These are phyloP conservation scores for Monosiga brevicollis DNA, from an alignment of 78 protist species.

Conservation along the genomic window DNA sequence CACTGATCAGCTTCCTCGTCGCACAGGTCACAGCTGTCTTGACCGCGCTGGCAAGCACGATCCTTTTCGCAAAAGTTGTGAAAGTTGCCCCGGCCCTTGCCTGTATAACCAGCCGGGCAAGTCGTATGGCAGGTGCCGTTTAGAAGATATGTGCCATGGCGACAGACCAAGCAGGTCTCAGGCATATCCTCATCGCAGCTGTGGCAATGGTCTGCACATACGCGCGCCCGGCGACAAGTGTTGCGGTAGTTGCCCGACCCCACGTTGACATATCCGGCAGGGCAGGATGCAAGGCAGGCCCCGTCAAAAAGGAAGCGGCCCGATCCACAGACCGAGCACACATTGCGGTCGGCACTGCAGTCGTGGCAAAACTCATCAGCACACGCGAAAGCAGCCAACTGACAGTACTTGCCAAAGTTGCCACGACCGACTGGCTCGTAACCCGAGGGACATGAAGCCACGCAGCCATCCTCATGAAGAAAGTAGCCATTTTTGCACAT, in stretches of 20 bases:
- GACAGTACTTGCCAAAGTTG: background rate
- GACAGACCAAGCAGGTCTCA: background rate
- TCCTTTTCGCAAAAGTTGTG: background rate
- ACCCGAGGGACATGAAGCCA: background rate
- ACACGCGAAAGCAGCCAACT: background rate
- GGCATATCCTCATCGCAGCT: no score
- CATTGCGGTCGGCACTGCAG: background rate
- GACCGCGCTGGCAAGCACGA: background rate
- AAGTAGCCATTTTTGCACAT: background rate
- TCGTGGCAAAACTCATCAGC: no score
- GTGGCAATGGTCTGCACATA: no score
- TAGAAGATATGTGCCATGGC: background rate
- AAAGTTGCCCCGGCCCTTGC: background rate
- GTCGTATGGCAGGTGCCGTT: background rate
- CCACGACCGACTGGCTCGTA: background rate
- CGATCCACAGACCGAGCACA: background rate
- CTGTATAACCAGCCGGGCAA: background rate
- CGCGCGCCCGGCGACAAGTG: no score
- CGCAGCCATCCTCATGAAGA: background rate
- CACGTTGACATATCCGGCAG: background rate
- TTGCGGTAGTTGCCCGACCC: background rate
- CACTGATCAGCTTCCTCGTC: background rate
- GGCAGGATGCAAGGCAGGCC: background rate
- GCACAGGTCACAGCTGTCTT: background rate
- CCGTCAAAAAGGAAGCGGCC: background rate